Conservation (phyloP, 225 moss, liverwort and hornwort species). For the Bryoerythrophyllum caledonicum region DNA sequence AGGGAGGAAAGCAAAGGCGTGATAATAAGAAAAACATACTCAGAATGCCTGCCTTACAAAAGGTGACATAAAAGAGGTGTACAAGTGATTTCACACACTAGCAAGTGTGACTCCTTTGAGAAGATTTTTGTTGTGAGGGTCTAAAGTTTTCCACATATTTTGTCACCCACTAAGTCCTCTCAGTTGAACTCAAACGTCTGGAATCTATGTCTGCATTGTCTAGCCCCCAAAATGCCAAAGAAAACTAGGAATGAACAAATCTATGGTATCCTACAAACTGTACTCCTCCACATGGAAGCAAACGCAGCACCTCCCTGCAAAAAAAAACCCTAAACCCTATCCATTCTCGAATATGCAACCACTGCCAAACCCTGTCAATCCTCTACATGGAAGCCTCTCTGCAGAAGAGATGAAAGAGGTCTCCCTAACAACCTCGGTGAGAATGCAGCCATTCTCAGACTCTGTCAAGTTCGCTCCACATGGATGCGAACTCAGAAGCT, state of each 20-base stretch:
- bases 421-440: too few species aligned
- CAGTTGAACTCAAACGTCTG: neutral
- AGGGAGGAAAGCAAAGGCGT: neutral
- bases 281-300: neutral
- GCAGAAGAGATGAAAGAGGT: neutral
- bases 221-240: neutral
- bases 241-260: slow-evolving; percentile 3
- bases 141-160: too few species aligned
- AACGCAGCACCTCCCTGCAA: too few species aligned
- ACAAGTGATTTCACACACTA: too few species aligned
- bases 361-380: slow-evolving; percentile 7
- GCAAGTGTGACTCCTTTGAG: too few species aligned
- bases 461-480: neutral
- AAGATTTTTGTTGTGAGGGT: too few species aligned
- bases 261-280: slow-evolving; percentile 1
- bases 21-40: too few species aligned
- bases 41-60: too few species aligned
- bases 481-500: too few species aligned
- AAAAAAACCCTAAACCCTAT: too few species aligned
- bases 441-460: neutral
- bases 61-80: too few species aligned
- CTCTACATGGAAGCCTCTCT: neutral
- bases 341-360: neutral
- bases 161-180: neutral
- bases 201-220: too few species aligned